Base-by-base conservation (phyloP, 805 yeast genomes). In the Lachancea meyersii region DNA sequence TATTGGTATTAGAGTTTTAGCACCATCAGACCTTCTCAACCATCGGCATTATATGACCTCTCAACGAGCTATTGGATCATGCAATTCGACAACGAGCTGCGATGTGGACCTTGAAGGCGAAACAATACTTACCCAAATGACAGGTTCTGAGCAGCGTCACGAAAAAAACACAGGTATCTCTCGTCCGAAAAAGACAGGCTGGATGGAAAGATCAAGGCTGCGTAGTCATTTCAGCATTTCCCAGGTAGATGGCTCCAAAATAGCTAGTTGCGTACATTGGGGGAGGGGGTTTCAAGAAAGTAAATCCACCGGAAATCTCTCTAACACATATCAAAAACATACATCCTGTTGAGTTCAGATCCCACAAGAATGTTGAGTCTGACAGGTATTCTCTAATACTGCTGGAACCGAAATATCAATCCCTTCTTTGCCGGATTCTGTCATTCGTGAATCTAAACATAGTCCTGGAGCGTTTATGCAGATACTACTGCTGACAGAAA, bases 241-340 rank as follows among this genome's bases (percentile, higher is more conserved):
- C 13, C 5, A 6, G 28, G 13, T 6, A 10, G 19, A 30, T 30
- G 32, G 32, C 5, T 8, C 14, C 4, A 30, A 30, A 16, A 14
- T 30, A 10, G 32, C 32, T 13, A 30, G 18, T 4, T 30, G 32
- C 32, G 14, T 14, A 30, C 19, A 35, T 35, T 35, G 38, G 16
- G 30, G 30, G 5, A 17, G 17, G 20, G 13, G 13, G 11, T 22
- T 35, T 22, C 30, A 35, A n/a, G 38, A 24, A 35, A 35, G 38
- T 16, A 24, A 35, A 24, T 39, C 27, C 27, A 31, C 16, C 30
- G 40, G 27, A 5, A 41, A 41, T 23, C 38, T 41, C 13, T 26
- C 36, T 9, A 35, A 35, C 18, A 28, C 24, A 14, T 17, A 23
- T 16, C 35, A 31, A n/a, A 16, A 27, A 27, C n/a, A 17, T 26